phyloP scores from a whole-genome alignment of 2,329 filamentous ascomycete species.

The Scortechinia acanthostroma region DNA sequence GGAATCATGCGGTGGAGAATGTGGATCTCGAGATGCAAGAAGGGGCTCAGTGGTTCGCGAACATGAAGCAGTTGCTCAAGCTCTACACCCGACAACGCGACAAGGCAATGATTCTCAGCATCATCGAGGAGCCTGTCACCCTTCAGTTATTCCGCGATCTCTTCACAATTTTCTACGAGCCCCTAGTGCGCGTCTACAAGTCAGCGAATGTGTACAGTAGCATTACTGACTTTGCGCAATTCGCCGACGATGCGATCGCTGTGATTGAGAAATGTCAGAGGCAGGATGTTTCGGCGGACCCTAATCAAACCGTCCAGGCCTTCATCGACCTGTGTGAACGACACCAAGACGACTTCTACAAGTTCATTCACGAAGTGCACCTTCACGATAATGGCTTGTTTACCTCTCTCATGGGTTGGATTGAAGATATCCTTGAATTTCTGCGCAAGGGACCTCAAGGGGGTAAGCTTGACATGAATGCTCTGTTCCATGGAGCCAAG shows the following conservation, averaged over 20 bases:
- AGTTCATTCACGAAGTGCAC: slow-evolving; percentile 97
- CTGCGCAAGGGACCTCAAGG: slow-evolving; percentile 78
- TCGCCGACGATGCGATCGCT: slow-evolving; percentile 85
- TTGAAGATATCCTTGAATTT: slow-evolving; percentile 91
- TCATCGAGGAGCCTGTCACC: slow-evolving; percentile 95
- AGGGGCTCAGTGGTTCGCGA: slow-evolving; percentile 85
- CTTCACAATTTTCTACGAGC: slow-evolving; percentile 98
- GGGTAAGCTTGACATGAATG: slow-evolving; percentile 88
- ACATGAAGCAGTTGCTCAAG: slow-evolving; percentile 90
- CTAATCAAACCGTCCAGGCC: slow-evolving; percentile 94
- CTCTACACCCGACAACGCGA: slow-evolving; percentile 84
- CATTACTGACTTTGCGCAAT: slow-evolving; percentile 89
- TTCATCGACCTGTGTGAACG: slow-evolving; percentile 95
- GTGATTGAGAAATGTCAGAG: slow-evolving; percentile 60
- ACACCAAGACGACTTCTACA: slow-evolving; percentile 96
- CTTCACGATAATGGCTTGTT: slow-evolving; percentile 94
- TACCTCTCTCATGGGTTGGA: slow-evolving; percentile 92
- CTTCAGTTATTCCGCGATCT: slow-evolving; percentile 88
- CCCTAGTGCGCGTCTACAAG: slow-evolving; percentile 96
- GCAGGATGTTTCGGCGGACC: slow-evolving; percentile 83
- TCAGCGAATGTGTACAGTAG: slow-evolving; percentile 96
- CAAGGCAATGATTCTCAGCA: slow-evolving; percentile 91
- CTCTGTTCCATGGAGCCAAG: slow-evolving; percentile 75
- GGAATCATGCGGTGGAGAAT: slow-evolving; percentile 90
- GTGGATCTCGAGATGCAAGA: slow-evolving; percentile 81